These are phyloP conservation scores for Pseudoturritis turrita DNA, from an alignment of 345 rosid genomes.

Conservation along the genomic window DNA sequence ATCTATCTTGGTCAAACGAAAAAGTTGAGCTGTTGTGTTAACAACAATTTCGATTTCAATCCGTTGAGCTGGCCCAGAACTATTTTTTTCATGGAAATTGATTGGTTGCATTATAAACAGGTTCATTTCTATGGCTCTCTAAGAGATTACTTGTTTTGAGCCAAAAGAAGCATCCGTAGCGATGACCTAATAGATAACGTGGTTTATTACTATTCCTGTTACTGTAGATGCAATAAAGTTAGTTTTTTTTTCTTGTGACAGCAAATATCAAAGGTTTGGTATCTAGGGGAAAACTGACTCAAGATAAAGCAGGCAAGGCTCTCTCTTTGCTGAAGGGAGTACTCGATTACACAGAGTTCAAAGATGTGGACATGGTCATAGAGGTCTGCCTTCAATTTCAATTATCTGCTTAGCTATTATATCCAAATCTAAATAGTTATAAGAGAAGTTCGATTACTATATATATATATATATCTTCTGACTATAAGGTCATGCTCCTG, in stretches of 20 bases:
- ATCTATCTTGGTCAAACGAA: not conserved
- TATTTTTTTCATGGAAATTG: not conserved
- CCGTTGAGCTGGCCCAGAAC: not conserved
- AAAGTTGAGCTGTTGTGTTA: not conserved
- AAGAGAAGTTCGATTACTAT: not conserved
- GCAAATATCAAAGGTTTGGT: conserved; percentile 72
- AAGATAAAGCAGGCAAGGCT: conserved; percentile 69
- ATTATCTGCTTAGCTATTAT: not conserved
- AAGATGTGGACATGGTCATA: conserved; percentile 91
- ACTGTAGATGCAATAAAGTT: not conserved
- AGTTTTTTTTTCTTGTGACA: conserved; percentile 33
- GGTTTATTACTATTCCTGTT: not conserved
- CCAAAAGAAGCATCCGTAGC: conserved; percentile 1
- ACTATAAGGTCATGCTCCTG: not conserved
- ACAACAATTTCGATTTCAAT: not conserved
- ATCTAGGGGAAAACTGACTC: conserved; percentile 57
- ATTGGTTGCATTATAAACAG: not conserved
- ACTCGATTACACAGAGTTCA: conserved; percentile 72
- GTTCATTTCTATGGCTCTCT: not conserved
- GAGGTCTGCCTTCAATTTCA: conserved; percentile 48
- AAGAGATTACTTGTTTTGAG: not conserved
- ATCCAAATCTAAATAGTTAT: not conserved
- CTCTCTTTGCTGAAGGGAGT: conserved; percentile 76
- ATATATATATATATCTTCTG: conserved; percentile 2
- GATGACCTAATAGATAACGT: not conserved